A percentile compares a stretch with the other conserved stretches of the same genome.
phyloP scores from a whole-genome alignment of 2,329 filamentous ascomycete species.

The Helotiales sp. region DNA sequence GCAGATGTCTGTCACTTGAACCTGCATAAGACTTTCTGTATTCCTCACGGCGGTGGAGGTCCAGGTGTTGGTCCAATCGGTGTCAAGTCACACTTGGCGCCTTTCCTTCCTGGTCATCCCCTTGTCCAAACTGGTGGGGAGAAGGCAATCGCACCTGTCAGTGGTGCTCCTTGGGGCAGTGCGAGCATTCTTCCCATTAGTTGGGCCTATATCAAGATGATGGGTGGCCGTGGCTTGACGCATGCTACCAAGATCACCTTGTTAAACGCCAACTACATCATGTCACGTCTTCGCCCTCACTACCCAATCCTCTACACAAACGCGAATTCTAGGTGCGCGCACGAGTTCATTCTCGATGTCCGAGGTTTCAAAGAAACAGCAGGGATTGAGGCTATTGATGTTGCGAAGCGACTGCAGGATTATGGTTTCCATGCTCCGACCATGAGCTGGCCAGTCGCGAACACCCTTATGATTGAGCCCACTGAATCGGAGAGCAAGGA shows the following conservation, averaged over 20 bases:
- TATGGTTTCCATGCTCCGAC: slow-evolving; percentile 97
- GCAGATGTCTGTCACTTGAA: slow-evolving; percentile 97
- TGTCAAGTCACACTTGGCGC: slow-evolving; percentile 77
- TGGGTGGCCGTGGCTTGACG: slow-evolving; percentile 80
- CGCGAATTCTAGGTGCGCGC: slow-evolving; percentile 80
- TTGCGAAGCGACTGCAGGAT: slow-evolving; percentile 94
- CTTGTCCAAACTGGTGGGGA: slow-evolving; percentile 55
- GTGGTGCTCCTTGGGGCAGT: slow-evolving; percentile 82
- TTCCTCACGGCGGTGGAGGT: slow-evolving; percentile 91
- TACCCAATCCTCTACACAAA: slow-evolving; percentile 96
- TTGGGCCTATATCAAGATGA: slow-evolving; percentile 94
- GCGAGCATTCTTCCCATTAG: slow-evolving; percentile 92
- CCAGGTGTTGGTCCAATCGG: slow-evolving; percentile 93
- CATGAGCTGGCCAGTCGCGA: slow-evolving; percentile 94
- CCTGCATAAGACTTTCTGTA: slow-evolving; percentile 98
- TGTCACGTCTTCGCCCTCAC: slow-evolving; percentile 80
- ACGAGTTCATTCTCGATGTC: slow-evolving; percentile 94
- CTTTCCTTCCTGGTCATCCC: slow-evolving; percentile 71
- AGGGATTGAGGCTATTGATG: slow-evolving; percentile 88
- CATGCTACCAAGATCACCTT: slow-evolving; percentile 89
- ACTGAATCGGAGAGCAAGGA: slow-evolving; percentile 91
- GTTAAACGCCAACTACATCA: slow-evolving; percentile 97
- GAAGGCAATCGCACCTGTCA: slow-evolving; percentile 68
- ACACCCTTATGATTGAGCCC: slow-evolving; percentile 97
- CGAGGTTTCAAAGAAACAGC: slow-evolving; percentile 81